Base-by-base conservation (phyloP, 2,329 filamentous ascomycete genomes). In the Chalara sp. region DNA sequence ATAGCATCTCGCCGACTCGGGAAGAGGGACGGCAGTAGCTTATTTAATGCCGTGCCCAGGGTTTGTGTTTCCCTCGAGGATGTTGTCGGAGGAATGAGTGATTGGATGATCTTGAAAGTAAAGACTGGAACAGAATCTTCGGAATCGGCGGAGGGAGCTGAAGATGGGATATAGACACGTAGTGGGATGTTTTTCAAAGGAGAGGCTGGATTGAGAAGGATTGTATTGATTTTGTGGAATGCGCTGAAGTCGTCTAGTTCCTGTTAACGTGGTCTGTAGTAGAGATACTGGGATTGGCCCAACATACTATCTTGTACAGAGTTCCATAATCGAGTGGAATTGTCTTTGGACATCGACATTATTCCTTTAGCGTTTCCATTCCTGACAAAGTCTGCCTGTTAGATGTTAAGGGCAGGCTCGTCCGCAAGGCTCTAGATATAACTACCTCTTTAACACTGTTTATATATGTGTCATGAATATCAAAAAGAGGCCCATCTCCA, bases 1-100 rank as follows among this genome's bases (percentile, higher is more conserved):
- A 96, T 81, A 0, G 89, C 85, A 63, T 89, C 91, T 51, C 90
- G 76, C 58, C 86, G 83, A 65, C 89, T 95, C 0, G 91, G 92
- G 66, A 99, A 99, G 28, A 99, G 71, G 48, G 78, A 79, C 0
- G 92, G 92, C 13, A 97, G 74, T 10, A 93, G 69, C 5, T 70
- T 72, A 64, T 90, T 86, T 51, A 97, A 76, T 0, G 87, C 89
- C 43, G 81, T 80, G 2, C 93, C 93, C 1, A 97, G 72, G 0
- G 84, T 87, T 62, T 86, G 83, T 21, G 73, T 69, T 58, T 85
- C 79, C 41, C 73, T 51, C 53, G 61, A 72, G 55, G 60, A 57
- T 56, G 62, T 59, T 49, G 50, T 53, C 59, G 81, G 72, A 35
- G 84, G 72, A 2, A 95, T 72, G 8, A 90, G 79, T 2, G 84